Percentiles rank a stretch among this genome's conserved stretches.
These are phyloP conservation scores for Mycena filopes DNA, from an alignment of 768 basidiomycete species.

Conservation along the genomic window DNA sequence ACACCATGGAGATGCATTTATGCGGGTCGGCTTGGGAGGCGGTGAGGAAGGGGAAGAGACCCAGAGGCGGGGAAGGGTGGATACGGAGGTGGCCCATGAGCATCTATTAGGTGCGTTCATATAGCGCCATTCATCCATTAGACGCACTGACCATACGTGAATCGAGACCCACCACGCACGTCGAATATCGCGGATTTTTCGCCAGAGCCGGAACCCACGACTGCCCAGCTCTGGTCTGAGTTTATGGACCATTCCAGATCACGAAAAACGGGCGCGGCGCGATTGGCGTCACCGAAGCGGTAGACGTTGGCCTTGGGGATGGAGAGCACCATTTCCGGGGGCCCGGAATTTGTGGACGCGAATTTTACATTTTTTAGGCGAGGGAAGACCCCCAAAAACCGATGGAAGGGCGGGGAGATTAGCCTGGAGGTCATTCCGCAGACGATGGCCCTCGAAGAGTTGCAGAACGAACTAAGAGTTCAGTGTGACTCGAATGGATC, in stretches of 20 bases:
- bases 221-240: conserved; percentile 78
- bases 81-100: conserved; percentile 80
- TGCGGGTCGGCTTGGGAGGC: too few relatives aligned
- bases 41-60: conserved; percentile 86
- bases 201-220: conserved; percentile 73
- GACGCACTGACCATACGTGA: neutral
- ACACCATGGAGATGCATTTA: conserved; percentile 64
- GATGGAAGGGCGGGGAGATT: too few relatives aligned
- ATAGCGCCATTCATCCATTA: too few relatives aligned
- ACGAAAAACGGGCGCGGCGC: conserved; percentile 59
- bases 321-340: neutral
- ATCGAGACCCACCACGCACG: conserved; percentile 58
- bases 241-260: conserved; percentile 65
- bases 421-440: too few relatives aligned
- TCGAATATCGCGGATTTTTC: conserved; percentile 73
- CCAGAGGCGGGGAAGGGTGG: conserved; percentile 69
- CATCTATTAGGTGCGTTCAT: conserved; percentile 59
- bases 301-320: conserved; percentile 63
- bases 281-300: conserved; percentile 67
- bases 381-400: too few relatives aligned
- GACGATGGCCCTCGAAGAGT: too few relatives aligned
- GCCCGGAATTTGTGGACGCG: neutral
- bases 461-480: too few relatives aligned
- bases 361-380: neutral
- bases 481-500: too few relatives aligned